Percentiles rank a stretch among this genome's conserved stretches.
phyloP scores from a whole-genome alignment of 2,329 filamentous ascomycete genomes.

The Colletotrichum tamarilloi region DNA sequence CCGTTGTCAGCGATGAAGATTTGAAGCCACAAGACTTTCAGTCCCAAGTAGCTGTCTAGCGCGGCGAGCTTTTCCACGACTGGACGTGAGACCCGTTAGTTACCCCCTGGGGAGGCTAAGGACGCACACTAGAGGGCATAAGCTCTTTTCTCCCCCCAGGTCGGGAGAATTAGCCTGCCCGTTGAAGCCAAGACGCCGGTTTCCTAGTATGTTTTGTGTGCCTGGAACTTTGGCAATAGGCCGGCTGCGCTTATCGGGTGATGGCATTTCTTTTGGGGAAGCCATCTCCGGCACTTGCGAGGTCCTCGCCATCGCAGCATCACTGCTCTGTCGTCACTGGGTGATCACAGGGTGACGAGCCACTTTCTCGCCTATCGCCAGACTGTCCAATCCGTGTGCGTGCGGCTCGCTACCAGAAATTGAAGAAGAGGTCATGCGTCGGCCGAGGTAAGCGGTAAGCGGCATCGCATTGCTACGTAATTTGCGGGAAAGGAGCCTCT shows the following conservation, averaged over 20 bases:
- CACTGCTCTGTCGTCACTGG: background rate
- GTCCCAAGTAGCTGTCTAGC: constrained; percentile 20
- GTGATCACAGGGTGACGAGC: constrained; percentile 10
- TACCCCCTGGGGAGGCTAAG: background rate
- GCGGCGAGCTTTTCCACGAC: background rate
- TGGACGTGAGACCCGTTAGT: constrained; percentile 1
- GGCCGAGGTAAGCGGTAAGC: background rate
- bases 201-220: background rate
- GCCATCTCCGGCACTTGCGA: constrained; percentile 18
- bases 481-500: constrained; percentile 1
- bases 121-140: background rate
- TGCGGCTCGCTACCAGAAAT: constrained; percentile 9
- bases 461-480: background rate
- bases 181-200: background rate
- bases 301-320: too few relatives aligned
- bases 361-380: constrained; percentile 1
- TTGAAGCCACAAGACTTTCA: background rate
- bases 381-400: background rate
- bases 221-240: background rate
- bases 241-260: constrained; percentile 11
- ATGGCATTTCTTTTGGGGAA: constrained; percentile 18
- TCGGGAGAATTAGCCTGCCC: background rate
- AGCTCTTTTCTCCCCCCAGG: background rate
- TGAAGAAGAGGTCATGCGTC: background rate
- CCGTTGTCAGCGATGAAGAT: constrained; percentile 3